These are phyloP conservation scores for Senecio squalidus DNA, from an alignment of 140 eudicot genomes.

Conservation along the genomic window DNA sequence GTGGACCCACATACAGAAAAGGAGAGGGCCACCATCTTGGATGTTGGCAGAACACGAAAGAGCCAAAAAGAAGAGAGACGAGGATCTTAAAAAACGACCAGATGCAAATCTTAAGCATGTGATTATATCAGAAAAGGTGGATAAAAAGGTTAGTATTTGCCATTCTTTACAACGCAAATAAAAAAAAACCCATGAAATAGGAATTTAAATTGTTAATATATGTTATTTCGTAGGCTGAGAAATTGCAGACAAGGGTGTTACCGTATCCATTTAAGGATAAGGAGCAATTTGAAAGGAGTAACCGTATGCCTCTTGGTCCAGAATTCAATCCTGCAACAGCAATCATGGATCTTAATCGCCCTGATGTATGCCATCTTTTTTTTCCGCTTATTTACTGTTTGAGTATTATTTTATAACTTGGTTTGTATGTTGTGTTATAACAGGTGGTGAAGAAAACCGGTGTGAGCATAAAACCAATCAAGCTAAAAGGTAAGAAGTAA, in stretches of 20 bases:
- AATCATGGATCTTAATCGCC: constrained; percentile 60
- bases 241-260: constrained; percentile 57
- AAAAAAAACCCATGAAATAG: not conserved
- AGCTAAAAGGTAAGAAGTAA: constrained; percentile 43
- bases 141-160: constrained; percentile 57
- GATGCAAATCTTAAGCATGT: constrained; percentile 92
- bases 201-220: not conserved
- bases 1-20: constrained; percentile 74
- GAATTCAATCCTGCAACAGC: constrained; percentile 85
- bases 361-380: constrained; percentile 46
- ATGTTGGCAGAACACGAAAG: constrained; percentile 69
- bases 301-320: constrained; percentile 92
- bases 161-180: too few species aligned
- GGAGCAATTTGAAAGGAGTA: constrained; percentile 75
- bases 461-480: constrained; percentile 69
- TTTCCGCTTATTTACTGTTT: not conserved
- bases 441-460: constrained; percentile 92
- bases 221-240: constrained; percentile 53
- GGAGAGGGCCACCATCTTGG: constrained; percentile 78
- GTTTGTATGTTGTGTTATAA: constrained; percentile 8
- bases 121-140: constrained; percentile 77
- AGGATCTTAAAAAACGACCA: constrained; percentile 61
- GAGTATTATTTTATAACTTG: not conserved
- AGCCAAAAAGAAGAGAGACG: constrained; percentile 81
- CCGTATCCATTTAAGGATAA: constrained; percentile 81